phyloP scores from a whole-genome alignment of 2,329 filamentous ascomycete species.

The Coniochaeta ligniaria region DNA sequence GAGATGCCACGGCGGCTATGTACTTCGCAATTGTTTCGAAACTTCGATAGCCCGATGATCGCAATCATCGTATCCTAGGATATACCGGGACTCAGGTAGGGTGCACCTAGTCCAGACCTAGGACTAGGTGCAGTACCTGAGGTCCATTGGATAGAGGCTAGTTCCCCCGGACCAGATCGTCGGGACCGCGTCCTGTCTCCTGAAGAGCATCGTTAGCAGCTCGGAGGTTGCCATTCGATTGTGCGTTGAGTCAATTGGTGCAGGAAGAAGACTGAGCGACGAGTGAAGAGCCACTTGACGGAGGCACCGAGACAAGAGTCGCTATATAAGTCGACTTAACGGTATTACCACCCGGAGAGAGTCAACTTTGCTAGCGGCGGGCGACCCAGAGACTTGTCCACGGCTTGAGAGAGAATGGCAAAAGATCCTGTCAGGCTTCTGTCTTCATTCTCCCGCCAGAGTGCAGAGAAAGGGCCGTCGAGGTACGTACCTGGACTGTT shows the following conservation, averaged over 20 bases:
- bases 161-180: not conserved
- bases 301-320: not conserved
- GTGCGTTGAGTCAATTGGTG: not conserved
- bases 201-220: too few relatives aligned
- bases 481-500: not conserved
- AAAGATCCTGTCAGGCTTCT: too few relatives aligned
- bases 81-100: not conserved
- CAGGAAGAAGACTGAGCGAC: not conserved
- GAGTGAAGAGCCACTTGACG: not conserved
- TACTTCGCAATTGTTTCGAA: not conserved
- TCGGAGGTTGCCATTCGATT: too few relatives aligned
- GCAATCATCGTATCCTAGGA: not conserved
- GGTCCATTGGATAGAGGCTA: not conserved
- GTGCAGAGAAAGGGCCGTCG: too few relatives aligned
- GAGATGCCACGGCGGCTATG: not conserved
- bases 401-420: too few relatives aligned
- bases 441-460: too few relatives aligned
- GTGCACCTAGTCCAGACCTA: not conserved
- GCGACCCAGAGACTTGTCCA: too few relatives aligned
- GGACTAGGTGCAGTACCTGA: not conserved
- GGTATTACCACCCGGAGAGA: too few relatives aligned
- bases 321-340: too few relatives aligned
- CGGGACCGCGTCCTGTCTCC: not conserved
- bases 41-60: not conserved
- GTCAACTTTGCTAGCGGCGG: too few relatives aligned